A percentile compares a stretch with the other conserved stretches of the same genome.
These are phyloP conservation scores for Neoscytalidium dimidiatum DNA, from an alignment of 2,329 filamentous ascomycete genomes.

Conservation along the genomic window DNA sequence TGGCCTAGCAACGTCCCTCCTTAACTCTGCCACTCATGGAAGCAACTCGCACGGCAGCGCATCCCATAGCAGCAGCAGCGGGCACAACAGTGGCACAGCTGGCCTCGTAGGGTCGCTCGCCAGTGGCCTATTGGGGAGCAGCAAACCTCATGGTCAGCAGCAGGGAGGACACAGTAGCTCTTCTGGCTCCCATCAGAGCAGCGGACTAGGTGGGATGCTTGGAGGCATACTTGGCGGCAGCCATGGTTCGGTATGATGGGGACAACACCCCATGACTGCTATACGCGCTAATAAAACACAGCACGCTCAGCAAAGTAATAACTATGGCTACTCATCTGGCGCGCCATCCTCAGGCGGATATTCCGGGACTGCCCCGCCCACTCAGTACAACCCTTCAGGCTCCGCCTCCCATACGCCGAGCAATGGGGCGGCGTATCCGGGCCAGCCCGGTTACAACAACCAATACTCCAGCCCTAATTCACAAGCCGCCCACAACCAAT, in stretches of 20 bases:
- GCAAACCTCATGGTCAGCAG: slow-evolving; percentile 35
- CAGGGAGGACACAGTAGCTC: slow-evolving; percentile 37
- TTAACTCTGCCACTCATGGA: neutral
- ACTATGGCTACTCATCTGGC: slow-evolving; percentile 64
- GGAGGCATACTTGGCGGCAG: slow-evolving; percentile 38
- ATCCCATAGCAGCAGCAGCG: slow-evolving; percentile 1
- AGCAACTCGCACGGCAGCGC: slow-evolving; percentile 11
- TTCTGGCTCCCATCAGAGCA: slow-evolving; percentile 14
- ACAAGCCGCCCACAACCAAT: slow-evolving; percentile 27
- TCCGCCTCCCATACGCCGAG: slow-evolving; percentile 17
- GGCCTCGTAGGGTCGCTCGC: slow-evolving; percentile 56
- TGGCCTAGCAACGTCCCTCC: slow-evolving; percentile 19
- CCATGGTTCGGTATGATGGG: slow-evolving; percentile 32
- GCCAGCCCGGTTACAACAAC: slow-evolving; percentile 15
- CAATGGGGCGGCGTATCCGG: slow-evolving; percentile 2
- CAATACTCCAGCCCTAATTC: slow-evolving; percentile 6
- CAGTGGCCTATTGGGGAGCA: slow-evolving; percentile 46
- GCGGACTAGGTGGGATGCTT: slow-evolving; percentile 33
- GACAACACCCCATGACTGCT: neutral
- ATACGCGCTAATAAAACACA: neutral
- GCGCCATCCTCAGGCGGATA: slow-evolving; percentile 57
- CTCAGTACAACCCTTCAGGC: slow-evolving; percentile 48
- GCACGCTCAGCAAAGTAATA: slow-evolving; percentile 40
- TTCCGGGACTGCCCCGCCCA: slow-evolving; percentile 63
- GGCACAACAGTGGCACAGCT: slow-evolving; percentile 21